These are phyloP conservation scores for Senna siamea DNA, from an alignment of 306 rosid genomes.

Conservation along the genomic window DNA sequence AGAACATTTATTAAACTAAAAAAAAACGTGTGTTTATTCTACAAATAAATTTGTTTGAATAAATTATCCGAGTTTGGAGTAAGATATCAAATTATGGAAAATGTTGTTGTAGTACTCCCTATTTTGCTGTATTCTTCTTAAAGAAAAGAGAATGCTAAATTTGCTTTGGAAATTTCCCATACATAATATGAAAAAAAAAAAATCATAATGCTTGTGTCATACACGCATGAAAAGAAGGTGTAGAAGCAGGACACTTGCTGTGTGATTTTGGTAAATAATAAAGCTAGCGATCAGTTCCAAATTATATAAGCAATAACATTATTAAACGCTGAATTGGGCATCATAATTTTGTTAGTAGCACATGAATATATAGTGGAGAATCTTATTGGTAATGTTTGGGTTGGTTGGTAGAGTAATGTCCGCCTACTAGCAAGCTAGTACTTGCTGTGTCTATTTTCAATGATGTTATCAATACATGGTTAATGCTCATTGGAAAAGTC, in stretches of 20 bases:
- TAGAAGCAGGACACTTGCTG: too few relatives aligned
- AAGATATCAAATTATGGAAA: too few relatives aligned
- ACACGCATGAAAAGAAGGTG: too few relatives aligned
- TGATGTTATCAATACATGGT: conserved; percentile 1
- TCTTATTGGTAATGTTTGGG: conserved; percentile 19
- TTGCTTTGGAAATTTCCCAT: too few relatives aligned
- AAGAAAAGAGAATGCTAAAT: too few relatives aligned
- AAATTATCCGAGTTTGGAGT: background rate
- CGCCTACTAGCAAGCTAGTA: background rate
- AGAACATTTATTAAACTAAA: background rate
- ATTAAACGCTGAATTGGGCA: background rate
- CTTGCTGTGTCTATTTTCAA: conserved; percentile 1
- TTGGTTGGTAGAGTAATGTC: conserved; percentile 8
- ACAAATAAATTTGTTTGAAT: background rate
- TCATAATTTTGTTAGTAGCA: background rate
- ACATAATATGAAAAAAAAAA: too few relatives aligned
- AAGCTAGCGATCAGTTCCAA: background rate
- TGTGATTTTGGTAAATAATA: too few relatives aligned
- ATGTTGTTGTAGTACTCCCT: too few relatives aligned
- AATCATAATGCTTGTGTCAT: too few relatives aligned
- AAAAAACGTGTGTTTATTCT: background rate
- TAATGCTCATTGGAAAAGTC: conserved; percentile 2
- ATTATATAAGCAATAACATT: background rate
- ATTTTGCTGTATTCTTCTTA: too few relatives aligned
- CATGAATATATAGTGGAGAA: background rate